Evolutionary conservation across 306 rosid genomes (phyloP), one percentile per base, ranked within the genome.

Genomic region (Prunus mira): DNA sequence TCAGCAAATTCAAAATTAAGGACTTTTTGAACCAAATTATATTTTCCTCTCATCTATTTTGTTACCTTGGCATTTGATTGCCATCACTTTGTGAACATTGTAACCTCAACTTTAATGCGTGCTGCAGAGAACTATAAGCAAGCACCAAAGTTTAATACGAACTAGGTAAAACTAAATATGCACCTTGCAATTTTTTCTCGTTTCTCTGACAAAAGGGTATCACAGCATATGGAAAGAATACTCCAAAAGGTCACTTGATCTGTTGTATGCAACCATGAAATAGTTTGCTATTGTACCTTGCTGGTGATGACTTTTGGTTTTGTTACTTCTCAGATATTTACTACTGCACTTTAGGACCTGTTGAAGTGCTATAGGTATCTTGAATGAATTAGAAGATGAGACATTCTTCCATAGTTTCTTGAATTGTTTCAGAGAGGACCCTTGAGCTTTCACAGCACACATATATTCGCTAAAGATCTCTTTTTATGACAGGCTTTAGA

Each of bases 401-500:
- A n/a, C 65, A 54, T 55, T 71, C 12, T 34, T 25, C 13, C 25
- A 14, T 72, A n/a, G 10, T 66, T n/a, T 66, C 50, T 41, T 20
- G 27, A 71, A 71, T 55, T 71, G 8, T 52, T 71, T 71, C 46
- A 3, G 8, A 34, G 45, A 71, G 19, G 52, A 7, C 32, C 46
- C 2, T 5, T 70, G 41, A 27, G 54, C 22, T 49, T 5, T 25
- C 46, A 62, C 32, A 12, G 14, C 25, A 24, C 28, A 38, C 43
- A 28, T 56, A 43, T 13, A 64, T 51, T 51, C 30, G 12, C 56
- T 76, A 64, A 82, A 75, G 65, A 71, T 81, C 56, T 51, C 41
- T 57, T 54, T 24, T 60, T 41, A 57, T 69, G 45, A 27, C 86
- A 92, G 91, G 84, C 61, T 50, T 20, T 89, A 76, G 87, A 92